Base-by-base conservation (phyloP, 495 filamentous ascomycete species). In the Aspergillus haitiensis region DNA sequence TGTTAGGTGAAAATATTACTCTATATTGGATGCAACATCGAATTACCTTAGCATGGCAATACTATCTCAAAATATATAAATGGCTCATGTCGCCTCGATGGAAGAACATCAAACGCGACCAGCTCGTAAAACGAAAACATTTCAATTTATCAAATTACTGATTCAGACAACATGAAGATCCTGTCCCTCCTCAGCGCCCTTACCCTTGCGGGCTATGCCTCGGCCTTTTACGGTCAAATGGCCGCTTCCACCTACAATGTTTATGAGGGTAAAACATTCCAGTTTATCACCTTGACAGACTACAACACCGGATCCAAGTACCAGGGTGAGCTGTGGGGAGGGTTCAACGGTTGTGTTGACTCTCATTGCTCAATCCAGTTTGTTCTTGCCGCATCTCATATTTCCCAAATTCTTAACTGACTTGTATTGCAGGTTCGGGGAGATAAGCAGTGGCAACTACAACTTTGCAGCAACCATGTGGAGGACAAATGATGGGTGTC, bases 241-340 rank as follows among this genome's bases (percentile, higher is more conserved):
- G 45, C 45, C 13, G 45, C 45, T 8, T 47, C 45, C 13, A 16
- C 11, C 13, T 47, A 47, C 45, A 15, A 15, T 47, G 13, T 21
- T 4, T 9, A 15, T 18, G 45, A 16, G 2, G 45, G 45, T 9
- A 47, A 9, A 6, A 12, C 13, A 16, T 13, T 15, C 3, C 45
- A 47, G 18, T 15, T n/a, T 13, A 47, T 47, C 16, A 9, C 13
- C 45, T 18, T 47, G 45, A 47, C 13, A 8, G 45, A 47, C 12
- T 47, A 47, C 45, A 47, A 47, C 45, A 47, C 45, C 6, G 45
- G 45, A 16, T 47, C 45, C 9, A 47, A 12, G 12, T 47, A 47
- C 45, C 13, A 21, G 13, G 45, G 45, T 8, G 13, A 15, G 8
- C 45, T 47, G 3, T 12, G 13, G 9, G 45, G 45, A 18, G 45